Base-by-base conservation (phyloP, 768 basidiomycete genomes). In the Psilocybe sp. region DNA sequence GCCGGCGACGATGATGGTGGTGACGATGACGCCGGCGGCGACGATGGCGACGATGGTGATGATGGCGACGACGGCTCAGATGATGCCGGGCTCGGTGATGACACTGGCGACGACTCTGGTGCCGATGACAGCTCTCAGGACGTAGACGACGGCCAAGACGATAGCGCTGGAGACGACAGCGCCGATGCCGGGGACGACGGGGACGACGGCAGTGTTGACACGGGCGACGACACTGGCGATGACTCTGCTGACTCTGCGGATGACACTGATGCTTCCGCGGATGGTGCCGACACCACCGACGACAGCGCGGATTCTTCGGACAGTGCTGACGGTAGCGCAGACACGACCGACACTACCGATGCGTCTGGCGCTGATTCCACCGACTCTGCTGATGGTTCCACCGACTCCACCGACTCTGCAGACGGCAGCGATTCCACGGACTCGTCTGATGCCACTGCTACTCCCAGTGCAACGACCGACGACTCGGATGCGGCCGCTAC, bases 21-120 rank as follows among this genome's bases (percentile, higher is more conserved):
- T 19, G 50, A 53, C 32, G 56, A 57, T 41, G 28, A 28, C 14
- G 51, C 41, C 20, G 52, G 38, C 18, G 54, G 51, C 32, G 55
- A 47, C 20, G 16, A 32, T 4, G 54, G 44, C 33, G 42, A 39
- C 44, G 18, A 37, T 32, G 49, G 35, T 18, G 42, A 18, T 15
- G 45, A 35, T 28, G 40, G 16, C 4, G 39, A 38, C 12, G 51
- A 53, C 28, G 46, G 40, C 14, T 39, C 42, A 4, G 54, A 48
- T 28, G 33, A 53, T 15, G 44, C 15, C 15, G 47, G 28, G 4
- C 7, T 28, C 23, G 23, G 7, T 6, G 56, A 60, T 20, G 52
- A 51, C 13, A 40, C 31, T 12, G 45, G 18, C 23, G 52, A 20
- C 19, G 44, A 31, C 12, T 14, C 39, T 11, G 47, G 45, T 13